Evolutionary conservation across 345 rosid species (phyloP).

Genomic region (Hypericum androsaemum): DNA sequence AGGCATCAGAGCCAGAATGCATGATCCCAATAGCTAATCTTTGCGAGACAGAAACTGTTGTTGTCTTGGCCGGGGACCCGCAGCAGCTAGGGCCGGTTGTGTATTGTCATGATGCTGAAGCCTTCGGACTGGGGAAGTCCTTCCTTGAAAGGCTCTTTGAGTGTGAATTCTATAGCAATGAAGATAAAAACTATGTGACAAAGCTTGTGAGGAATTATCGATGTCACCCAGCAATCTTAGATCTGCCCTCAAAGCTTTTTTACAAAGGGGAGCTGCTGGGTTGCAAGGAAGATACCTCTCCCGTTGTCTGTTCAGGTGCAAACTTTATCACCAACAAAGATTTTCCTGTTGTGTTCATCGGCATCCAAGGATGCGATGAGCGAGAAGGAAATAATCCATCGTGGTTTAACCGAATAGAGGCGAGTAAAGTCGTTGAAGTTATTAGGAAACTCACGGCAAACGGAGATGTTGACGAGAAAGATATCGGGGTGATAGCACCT

Average conservation of each 20-base stretch:
- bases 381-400: constrained; percentile 93
- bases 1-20: constrained; percentile 95
- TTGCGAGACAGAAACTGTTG: constrained; percentile 55
- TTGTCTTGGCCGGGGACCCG: constrained; percentile 95
- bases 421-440: constrained; percentile 69
- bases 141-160: constrained; percentile 74
- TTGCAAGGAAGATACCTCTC: constrained; percentile 53
- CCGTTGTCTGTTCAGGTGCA: constrained; percentile 23
- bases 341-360: constrained; percentile 75
- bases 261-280: constrained; percentile 69
- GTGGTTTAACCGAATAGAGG: constrained; percentile 89
- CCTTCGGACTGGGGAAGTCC: constrained; percentile 58
- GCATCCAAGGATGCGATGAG: constrained; percentile 95
- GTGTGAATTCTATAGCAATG: constrained; percentile 38
- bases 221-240: constrained; percentile 69
- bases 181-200: constrained; percentile 58
- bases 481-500: constrained; percentile 83
- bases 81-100: constrained; percentile 91
- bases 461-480: constrained; percentile 42
- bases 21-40: constrained; percentile 62
- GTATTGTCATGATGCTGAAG: constrained; percentile 57
- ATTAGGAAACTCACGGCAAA: constrained; percentile 38
- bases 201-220: constrained; percentile 72
- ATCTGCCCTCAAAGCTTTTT: constrained; percentile 75
- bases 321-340: constrained; percentile 53